Evolutionary conservation across 768 basidiomycete species (phyloP), one percentile per base, ranked within the genome.

Genomic region (Clavaria fumosa): DNA sequence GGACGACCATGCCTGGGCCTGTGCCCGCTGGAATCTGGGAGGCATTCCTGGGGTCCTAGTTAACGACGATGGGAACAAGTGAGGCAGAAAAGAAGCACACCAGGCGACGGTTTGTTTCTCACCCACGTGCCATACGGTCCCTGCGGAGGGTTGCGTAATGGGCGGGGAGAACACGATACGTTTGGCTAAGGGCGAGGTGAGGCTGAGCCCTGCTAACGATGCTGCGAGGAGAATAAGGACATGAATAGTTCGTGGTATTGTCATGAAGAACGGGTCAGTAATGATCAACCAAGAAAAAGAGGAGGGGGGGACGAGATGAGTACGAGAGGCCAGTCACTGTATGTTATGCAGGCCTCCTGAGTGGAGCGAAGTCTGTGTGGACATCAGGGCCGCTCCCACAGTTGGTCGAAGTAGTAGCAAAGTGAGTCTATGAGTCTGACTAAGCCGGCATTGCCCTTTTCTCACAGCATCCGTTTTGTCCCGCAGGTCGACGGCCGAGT

Each of bases 41-140:
- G 7, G 66, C 69, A 39, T 75, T 62, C 75, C 74, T 75, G n/a
- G n/a, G n/a, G n/a, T n/a, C n/a, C n/a, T n/a, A n/a, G 32, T 10
- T 12, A 31, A 22, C 22, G 14, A 33, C 27, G 34, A 34, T 15
- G 18, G 7, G 33, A 17, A 38, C 18, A 21, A 18, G 12, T 12
- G 10, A 10, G 19, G 26, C 23, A 26, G 4, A 23, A 37, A 19
- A 21, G 3, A 5, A 32, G 14, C 65, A 38, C 42, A 72, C 75
- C 75, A 78, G 5, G 63, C 65, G 34, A 75, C 72, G 12, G 53
- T 63, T 43, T 65, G 61, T 3, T 44, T 55, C 5, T 58, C 42
- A 1, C 74, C 74, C 14, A 62, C 55, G 7, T 49, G 51, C 75
- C 75, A 78, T 12, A 70, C 58, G 2, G 67, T 63, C 12, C 47